A percentile compares a stretch with the other conserved stretches of the same genome.
Conservation (phyloP, 768 basidiomycete genomes). For the Boletus reticulatus region DNA sequence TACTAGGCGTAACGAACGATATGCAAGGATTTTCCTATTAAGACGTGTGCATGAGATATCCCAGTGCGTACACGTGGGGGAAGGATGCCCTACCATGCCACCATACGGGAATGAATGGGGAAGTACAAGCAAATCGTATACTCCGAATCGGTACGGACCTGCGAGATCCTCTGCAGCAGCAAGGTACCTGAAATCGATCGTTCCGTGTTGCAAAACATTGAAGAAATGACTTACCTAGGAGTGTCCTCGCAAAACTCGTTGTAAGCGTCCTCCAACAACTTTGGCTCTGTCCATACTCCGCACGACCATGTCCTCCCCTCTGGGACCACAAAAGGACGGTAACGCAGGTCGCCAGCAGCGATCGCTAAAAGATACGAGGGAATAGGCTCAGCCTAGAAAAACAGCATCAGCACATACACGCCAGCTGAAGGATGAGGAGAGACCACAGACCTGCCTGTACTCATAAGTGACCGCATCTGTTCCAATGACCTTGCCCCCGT, state of each 20-base stretch:
- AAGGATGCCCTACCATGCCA: slow-evolving; percentile 57
- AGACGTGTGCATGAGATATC: background rate
- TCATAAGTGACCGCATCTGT: slow-evolving; percentile 70
- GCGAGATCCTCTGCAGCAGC: slow-evolving; percentile 69
- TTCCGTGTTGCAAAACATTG: no score
- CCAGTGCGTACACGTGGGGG: background rate
- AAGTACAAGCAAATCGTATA: slow-evolving; percentile 86
- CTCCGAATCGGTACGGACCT: slow-evolving; percentile 76
- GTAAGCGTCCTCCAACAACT: slow-evolving; percentile 68
- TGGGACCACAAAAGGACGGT: slow-evolving; percentile 58
- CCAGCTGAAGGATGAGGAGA: background rate
- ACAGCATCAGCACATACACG: background rate
- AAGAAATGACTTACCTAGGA: slow-evolving; percentile 44
- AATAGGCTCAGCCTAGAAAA: slow-evolving; percentile 71
- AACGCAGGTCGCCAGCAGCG: slow-evolving; percentile 79
- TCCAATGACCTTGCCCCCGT: slow-evolving; percentile 73
- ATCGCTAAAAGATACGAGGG: slow-evolving; percentile 93
- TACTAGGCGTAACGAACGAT: slow-evolving; percentile 86
- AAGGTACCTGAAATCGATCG: slow-evolving; percentile 54
- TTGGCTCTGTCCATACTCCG: slow-evolving; percentile 92
- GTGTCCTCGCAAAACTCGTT: slow-evolving; percentile 93
- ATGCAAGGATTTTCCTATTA: slow-evolving; percentile 84
- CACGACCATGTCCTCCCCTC: slow-evolving; percentile 72
- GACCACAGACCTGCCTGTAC: slow-evolving; percentile 67
- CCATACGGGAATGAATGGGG: slow-evolving; percentile 94